Evolutionary conservation across 1,139 yeast species (phyloP).

Genomic region (Arxiozyma bovina): DNA sequence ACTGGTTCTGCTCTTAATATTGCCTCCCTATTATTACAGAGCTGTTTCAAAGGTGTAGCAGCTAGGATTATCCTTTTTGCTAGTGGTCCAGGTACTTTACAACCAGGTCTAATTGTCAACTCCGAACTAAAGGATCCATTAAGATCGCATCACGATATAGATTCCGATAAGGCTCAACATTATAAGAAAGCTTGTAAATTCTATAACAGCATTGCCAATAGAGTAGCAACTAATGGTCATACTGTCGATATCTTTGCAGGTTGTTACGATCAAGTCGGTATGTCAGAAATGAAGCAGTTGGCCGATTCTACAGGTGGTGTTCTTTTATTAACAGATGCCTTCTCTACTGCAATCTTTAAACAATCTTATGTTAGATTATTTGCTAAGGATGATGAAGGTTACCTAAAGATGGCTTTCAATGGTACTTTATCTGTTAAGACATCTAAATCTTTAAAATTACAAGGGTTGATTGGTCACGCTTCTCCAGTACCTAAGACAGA

Average conservation of each 20-base stretch:
- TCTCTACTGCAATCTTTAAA: slow-evolving; percentile 92
- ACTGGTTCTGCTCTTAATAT: slow-evolving; percentile 89
- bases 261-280: slow-evolving; percentile 95
- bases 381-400: slow-evolving; percentile 78
- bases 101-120: slow-evolving; percentile 92
- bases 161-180: slow-evolving; percentile 82
- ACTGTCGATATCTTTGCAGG: slow-evolving; percentile 93
- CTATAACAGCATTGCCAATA: slow-evolving; percentile 70
- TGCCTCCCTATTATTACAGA: slow-evolving; percentile 75
- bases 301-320: slow-evolving; percentile 92
- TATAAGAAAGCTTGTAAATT: slow-evolving; percentile 83
- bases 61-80: slow-evolving; percentile 86
- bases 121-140: slow-evolving; percentile 90
- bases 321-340: slow-evolving; percentile 83
- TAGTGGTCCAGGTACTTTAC: slow-evolving; percentile 92
- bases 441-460: slow-evolving; percentile 77
- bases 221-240: slow-evolving; percentile 71
- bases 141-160: slow-evolving; percentile 93
- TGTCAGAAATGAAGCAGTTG: slow-evolving; percentile 89
- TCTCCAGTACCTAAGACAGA: slow-evolving; percentile 56
- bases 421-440: slow-evolving; percentile 82
- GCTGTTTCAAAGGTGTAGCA: slow-evolving; percentile 81
- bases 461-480: slow-evolving; percentile 93
- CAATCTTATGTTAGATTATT: slow-evolving; percentile 86
- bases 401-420: slow-evolving; percentile 77